Evolutionary conservation across 306 rosid species (phyloP).

Genomic region (Cicer cuneatum): DNA sequence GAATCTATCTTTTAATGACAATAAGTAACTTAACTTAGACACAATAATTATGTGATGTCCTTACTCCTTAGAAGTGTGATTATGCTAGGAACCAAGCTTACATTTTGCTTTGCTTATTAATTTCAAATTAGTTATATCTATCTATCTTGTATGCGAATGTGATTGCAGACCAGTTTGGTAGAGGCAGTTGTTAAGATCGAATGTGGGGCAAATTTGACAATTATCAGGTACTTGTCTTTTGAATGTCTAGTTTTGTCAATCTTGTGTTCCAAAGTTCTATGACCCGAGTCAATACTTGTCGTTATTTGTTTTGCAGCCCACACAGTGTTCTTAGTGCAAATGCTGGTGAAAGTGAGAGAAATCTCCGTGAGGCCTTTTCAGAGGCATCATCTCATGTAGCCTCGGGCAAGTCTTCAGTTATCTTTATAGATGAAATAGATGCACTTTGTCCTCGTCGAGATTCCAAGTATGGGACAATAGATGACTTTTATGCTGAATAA

Average conservation of each 20-base stretch:
- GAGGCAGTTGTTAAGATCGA: slow-evolving; percentile 76
- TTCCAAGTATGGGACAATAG: slow-evolving; percentile 62
- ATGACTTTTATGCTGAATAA: slow-evolving; percentile 14
- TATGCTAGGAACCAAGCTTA: slow-evolving; percentile 5
- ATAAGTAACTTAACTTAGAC: too few species aligned
- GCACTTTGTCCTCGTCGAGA: slow-evolving; percentile 86
- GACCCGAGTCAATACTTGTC: slow-evolving; percentile 13
- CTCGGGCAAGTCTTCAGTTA: slow-evolving; percentile 69
- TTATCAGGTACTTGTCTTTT: slow-evolving; percentile 63
- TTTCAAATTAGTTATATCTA: slow-evolving; percentile 6
- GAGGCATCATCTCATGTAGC: slow-evolving; percentile 69
- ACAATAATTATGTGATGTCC: too few species aligned
- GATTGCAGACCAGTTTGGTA: slow-evolving; percentile 83
- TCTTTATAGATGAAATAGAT: slow-evolving; percentile 91
- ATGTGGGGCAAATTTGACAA: slow-evolving; percentile 76
- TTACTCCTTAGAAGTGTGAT: not conserved
- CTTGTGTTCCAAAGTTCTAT: slow-evolving; percentile 14
- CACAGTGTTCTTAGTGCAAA: slow-evolving; percentile 75
- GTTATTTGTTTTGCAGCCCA: slow-evolving; percentile 67
- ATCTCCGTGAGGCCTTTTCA: slow-evolving; percentile 78
- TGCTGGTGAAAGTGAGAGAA: slow-evolving; percentile 83
- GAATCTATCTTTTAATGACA: too few species aligned
- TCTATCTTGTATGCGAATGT: slow-evolving; percentile 10
- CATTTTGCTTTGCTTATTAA: slow-evolving; percentile 26
- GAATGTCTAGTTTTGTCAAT: not conserved